Evolutionary conservation across 805 yeast species (phyloP).

Genomic region (Huiozyma naganishii): DNA sequence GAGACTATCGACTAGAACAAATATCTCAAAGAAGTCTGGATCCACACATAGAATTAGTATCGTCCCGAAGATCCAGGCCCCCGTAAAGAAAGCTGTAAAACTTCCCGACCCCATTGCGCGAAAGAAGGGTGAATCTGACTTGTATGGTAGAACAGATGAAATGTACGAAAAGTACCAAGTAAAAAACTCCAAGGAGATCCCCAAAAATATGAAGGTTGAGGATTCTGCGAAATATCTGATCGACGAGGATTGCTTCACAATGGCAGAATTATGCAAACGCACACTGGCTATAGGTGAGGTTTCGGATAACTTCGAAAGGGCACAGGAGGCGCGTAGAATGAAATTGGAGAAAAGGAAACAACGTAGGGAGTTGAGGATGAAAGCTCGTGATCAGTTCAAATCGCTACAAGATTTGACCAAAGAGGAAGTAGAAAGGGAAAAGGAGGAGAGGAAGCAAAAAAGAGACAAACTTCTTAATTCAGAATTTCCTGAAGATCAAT

Average conservation of each 20-base stretch:
- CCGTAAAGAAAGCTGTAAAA: constrained; percentile 8
- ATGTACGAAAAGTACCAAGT: constrained; percentile 27
- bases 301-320: constrained; percentile 47
- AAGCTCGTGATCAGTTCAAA: constrained; percentile 35
- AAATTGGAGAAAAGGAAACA: constrained; percentile 26
- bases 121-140: constrained; percentile 8
- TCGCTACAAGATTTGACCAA: constrained; percentile 22
- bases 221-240: constrained; percentile 37
- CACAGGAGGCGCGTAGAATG: constrained; percentile 39
- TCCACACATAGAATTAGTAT: constrained; percentile 27
- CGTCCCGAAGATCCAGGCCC: constrained; percentile 16
- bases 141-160: constrained; percentile 16
- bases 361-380: constrained; percentile 30
- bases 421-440: constrained; percentile 23
- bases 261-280: constrained; percentile 65
- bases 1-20: constrained; percentile 18
- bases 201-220: constrained; percentile 29
- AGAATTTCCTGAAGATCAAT: constrained; percentile 18
- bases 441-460: constrained; percentile 21
- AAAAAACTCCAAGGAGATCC: constrained; percentile 29
- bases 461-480: constrained; percentile 21
- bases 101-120: constrained; percentile 8
- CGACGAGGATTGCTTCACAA: constrained; percentile 44
- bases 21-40: constrained; percentile 16
- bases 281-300: constrained; percentile 53